Base-by-base conservation (phyloP, 2,329 filamentous ascomycete genomes). In the Arthrinium phaeospermum region DNA sequence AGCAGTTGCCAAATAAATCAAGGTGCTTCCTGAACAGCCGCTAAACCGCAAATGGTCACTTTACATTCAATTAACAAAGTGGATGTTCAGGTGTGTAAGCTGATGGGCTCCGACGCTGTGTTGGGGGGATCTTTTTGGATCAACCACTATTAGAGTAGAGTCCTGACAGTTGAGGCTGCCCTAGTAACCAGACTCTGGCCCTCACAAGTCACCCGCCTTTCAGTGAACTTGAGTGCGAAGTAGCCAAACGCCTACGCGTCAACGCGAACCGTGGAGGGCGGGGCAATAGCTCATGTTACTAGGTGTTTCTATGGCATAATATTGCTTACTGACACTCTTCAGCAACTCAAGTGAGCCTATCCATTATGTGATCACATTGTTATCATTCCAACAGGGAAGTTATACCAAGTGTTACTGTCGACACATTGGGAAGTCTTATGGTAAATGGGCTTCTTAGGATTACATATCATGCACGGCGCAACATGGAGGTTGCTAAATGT, bases 321-420 rank as follows among this genome's bases (percentile, higher is more conserved):
- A 5, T 10, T 14, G 24, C n/a, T 53, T 53, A 4, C n/a, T 12
- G 49, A 12, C n/a, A 12, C 14, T 53, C 10, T 13, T 5, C 44
- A 45, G 4, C 12, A 45, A 30, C 27, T 30, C 4, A 30, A 30
- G 27, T 30, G 27, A 30, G 27, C 27, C 27, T 30, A 2, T 30
- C 4, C 27, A 30, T 30, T 30, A 2, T 30, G 27, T 30, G 27
- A 30, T 30, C 4, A 30, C 27, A 30, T 30, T 30, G 2, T 2
- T 30, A 14, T 16, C 12, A 45, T 45, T 1, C 5, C 16, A 14
- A 30, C 27, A 30, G 27, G 12, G 13, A 30, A 53, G 24, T 13
- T 30, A 12, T 1, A 8, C 0, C 47, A 6, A 10, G 22, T 2
- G 1, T 49, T 24, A 1, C 3, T 6, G 16, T 1, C 1, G 1